Base-by-base conservation (phyloP, 345 rosid genomes). In the Rhodomyrtus tomentosa region DNA sequence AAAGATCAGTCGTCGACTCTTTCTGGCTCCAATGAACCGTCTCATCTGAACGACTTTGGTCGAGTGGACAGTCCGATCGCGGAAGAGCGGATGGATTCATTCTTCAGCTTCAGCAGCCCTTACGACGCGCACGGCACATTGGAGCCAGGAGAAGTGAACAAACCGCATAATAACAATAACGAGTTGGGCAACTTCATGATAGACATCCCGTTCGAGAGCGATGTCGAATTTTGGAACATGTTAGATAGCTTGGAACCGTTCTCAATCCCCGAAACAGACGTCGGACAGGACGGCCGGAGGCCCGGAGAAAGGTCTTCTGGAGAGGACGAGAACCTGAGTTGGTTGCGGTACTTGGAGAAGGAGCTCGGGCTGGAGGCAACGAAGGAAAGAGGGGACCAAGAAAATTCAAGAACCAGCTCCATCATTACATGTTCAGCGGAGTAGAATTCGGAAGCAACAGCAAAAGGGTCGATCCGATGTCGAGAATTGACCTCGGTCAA, bases 221-320 rank as follows among this genome's bases (percentile, higher is more conserved):
- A 93, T 88, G 59, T 80, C 14, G 96, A 96, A 55, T 92, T 95
- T 50, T 96, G 99, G 98, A 86, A 90, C 85, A 91, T 89, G 93
- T 82, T 95, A 10, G 98, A 94, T 81, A 83, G 82, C 88, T 87
- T 93, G 82, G 90, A 80, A 76, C 48, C 88, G 50, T 79, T 86
- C 50, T 87, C 36, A 9, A 2, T 54, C 56, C 15, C 27, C 59
- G 48, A 40, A 54, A 79, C 25, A 2, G 29, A 55, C 59, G 15
- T 4, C 7, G 7, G 50, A 22, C 90, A 87, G 32, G 88, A 74
- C 3, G 84, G 83, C 87, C 84, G 40, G 25, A 87, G 80, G 82
- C 80, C 90, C 50, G 86, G 85, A 62, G 72, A 10, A 76, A 27
- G 27, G 83, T 86, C 81, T 51, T 91, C 89, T 2, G 89, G 45